phyloP scores from a whole-genome alignment of 345 rosid species.

The Schrenkiella parvula region DNA sequence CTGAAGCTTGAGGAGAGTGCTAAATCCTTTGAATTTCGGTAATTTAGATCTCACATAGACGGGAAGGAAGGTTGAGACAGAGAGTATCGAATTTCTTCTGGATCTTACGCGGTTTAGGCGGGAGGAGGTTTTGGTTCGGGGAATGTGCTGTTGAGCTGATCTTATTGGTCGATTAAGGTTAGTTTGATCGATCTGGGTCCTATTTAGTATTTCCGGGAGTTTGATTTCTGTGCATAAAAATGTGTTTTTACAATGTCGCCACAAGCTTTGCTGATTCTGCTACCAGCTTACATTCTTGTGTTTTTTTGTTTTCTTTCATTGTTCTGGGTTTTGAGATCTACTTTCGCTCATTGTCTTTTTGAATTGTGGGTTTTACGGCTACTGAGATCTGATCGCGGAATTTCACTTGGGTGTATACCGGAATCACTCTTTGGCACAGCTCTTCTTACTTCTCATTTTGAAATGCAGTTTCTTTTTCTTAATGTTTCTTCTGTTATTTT shows the following conservation, averaged over 20 bases:
- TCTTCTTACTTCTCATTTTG: not conserved
- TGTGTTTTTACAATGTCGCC: conserved; percentile 8
- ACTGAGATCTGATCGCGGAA: conserved; percentile 15
- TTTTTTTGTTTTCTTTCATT: too few relatives aligned
- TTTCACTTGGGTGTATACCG: not conserved
- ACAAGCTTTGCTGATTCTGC: not conserved
- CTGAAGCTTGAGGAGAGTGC: conserved; percentile 4
- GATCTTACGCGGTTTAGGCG: conserved; percentile 16
- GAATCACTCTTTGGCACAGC: not conserved
- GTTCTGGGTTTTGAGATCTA: conserved; percentile 7
- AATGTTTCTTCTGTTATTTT: not conserved
- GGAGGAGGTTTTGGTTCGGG: conserved; percentile 5
- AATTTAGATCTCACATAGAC: conserved; percentile 13
- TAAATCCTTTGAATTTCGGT: conserved; percentile 8
- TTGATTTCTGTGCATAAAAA: not conserved
- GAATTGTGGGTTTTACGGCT: conserved; percentile 2
- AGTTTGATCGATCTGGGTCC: conserved; percentile 15
- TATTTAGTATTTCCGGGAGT: not conserved
- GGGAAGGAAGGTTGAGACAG: not conserved
- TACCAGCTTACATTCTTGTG: not conserved
- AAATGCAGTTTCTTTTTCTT: not conserved
- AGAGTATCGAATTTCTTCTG: not conserved
- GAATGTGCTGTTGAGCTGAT: conserved; percentile 23
- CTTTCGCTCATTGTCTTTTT: not conserved
- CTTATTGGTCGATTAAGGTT: conserved; percentile 5